Base-by-base conservation (phyloP, 1,139 yeast species). In the Hyphopichia buzzinii region DNA sequence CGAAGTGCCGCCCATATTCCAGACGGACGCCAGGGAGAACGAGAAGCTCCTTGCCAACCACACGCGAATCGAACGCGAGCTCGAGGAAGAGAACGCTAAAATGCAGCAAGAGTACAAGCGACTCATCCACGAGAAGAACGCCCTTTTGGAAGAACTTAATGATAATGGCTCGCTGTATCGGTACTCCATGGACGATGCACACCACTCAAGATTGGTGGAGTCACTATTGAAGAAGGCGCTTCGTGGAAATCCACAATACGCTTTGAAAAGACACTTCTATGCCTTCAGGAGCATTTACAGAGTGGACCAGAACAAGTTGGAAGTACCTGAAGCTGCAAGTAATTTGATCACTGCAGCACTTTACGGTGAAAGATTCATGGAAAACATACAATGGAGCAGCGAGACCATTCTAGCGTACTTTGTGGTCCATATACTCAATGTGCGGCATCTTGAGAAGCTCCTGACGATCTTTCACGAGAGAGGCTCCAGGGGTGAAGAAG, bases 1-100 rank as follows among this genome's bases (percentile, higher is more conserved):
- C 15, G 38, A 38, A 11, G 35, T 64, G 16, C 67, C 67, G 2
- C 28, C 52, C 24, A 47, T 63, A 2, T 63, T 64, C 36, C 48
- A 47, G 29, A 47, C 47, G 8, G 59, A 57, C 30, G 69, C 62
- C 13, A 47, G 45, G 19, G 46, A 44, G 29, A 59, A 63, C 38
- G 54, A 50, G 21, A 42, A 47, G 35, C 39, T 62, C 11, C 44
- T 49, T 17, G 39, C 40, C 21, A 43, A 44, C 16, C 49, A 51
- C 33, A 31, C 35, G 4, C 38, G 52, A 31, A 48, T 33, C 16
- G 27, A 33, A 13, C 17, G n/a, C 15, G 28, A 33, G 11, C 13
- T 62, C 7, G 45, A 51, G 8, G 34, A 39, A 8, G 50, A 46
- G 15, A 41, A 59, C 15, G 37, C 14, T 2, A 40, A 45, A 17